phyloP scores from a whole-genome alignment of 495 filamentous ascomycete genomes.

The Neurospora intermedia region DNA sequence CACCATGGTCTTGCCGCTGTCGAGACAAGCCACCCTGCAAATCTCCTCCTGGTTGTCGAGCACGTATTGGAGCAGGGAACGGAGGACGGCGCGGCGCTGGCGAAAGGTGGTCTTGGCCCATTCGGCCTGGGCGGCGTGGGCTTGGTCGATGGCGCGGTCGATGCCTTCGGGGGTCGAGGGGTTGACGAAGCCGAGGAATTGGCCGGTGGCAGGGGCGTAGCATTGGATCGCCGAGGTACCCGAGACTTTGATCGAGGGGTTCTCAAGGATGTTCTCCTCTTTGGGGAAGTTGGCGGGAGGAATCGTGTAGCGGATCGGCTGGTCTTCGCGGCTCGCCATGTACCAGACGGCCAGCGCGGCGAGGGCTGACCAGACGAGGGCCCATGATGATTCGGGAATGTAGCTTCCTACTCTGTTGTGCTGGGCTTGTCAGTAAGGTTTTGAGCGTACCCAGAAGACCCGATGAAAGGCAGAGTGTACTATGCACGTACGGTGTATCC shows the following conservation, averaged over 20 bases:
- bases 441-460: too few species aligned
- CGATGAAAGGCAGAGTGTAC: background rate
- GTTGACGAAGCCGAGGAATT: slow-evolving; percentile 68
- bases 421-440: too few species aligned
- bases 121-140: slow-evolving; percentile 61
- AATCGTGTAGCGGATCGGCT: slow-evolving; percentile 30
- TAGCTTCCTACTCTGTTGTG: background rate
- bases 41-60: slow-evolving; percentile 87
- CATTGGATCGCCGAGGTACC: slow-evolving; percentile 61
- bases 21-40: slow-evolving; percentile 74
- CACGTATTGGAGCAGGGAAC: slow-evolving; percentile 69
- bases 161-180: slow-evolving; percentile 70
- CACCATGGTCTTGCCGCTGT: slow-evolving; percentile 94
- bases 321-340: slow-evolving; percentile 17
- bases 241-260: slow-evolving; percentile 43
- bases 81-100: slow-evolving; percentile 68
- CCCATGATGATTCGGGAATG: slow-evolving; percentile 5
- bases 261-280: slow-evolving; percentile 51
- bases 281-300: slow-evolving; percentile 28
- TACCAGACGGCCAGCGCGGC: slow-evolving; percentile 20
- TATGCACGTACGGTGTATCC: slow-evolving; percentile 1
- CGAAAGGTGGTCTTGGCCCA: slow-evolving; percentile 75
- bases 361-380: slow-evolving; percentile 16
- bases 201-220: slow-evolving; percentile 84
- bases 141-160: slow-evolving; percentile 65